A percentile compares a stretch with the other conserved stretches of the same genome.
phyloP scores from a whole-genome alignment of 306 rosid species.

The Senna siamea region DNA sequence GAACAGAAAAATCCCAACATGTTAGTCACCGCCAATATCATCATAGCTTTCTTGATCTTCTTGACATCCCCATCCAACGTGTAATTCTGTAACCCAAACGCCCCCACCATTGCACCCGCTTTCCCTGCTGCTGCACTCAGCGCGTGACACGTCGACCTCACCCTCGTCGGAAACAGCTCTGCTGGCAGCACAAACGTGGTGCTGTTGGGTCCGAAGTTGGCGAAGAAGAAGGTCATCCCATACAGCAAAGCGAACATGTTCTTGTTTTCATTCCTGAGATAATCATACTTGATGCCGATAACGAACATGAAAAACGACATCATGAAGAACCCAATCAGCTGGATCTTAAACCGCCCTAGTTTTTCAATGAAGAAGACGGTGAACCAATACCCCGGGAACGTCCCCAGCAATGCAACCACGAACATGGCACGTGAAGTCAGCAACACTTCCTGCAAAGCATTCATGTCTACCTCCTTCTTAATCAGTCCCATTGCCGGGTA shows the following conservation, averaged over 20 bases:
- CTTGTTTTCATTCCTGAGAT: not conserved
- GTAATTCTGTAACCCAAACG: slow-evolving; percentile 51
- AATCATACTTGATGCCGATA: slow-evolving; percentile 39
- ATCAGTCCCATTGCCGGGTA: slow-evolving; percentile 49
- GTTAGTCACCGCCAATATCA: slow-evolving; percentile 51
- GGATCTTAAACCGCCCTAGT: slow-evolving; percentile 55
- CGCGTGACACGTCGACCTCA: slow-evolving; percentile 60
- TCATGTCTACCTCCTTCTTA: not conserved
- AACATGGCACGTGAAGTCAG: slow-evolving; percentile 60
- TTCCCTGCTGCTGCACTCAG: slow-evolving; percentile 57
- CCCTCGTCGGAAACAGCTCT: slow-evolving; percentile 54
- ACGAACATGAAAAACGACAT: slow-evolving; percentile 53
- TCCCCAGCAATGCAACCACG: slow-evolving; percentile 51
- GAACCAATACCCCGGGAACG: slow-evolving; percentile 64
- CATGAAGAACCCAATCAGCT: slow-evolving; percentile 55
- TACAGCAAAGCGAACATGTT: slow-evolving; percentile 25
- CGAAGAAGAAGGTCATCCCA: slow-evolving; percentile 61
- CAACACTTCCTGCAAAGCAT: slow-evolving; percentile 48
- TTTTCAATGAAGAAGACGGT: slow-evolving; percentile 53
- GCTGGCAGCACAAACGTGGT: slow-evolving; percentile 65
- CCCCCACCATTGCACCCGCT: slow-evolving; percentile 57
- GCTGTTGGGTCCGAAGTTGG: slow-evolving; percentile 63
- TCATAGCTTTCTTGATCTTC: slow-evolving; percentile 45
- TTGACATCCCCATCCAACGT: not conserved
- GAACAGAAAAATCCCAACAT: slow-evolving; percentile 52